Conservation (phyloP, 1,284 basidiomycete species). For the Austroboletus olivaceoglutinosus region DNA sequence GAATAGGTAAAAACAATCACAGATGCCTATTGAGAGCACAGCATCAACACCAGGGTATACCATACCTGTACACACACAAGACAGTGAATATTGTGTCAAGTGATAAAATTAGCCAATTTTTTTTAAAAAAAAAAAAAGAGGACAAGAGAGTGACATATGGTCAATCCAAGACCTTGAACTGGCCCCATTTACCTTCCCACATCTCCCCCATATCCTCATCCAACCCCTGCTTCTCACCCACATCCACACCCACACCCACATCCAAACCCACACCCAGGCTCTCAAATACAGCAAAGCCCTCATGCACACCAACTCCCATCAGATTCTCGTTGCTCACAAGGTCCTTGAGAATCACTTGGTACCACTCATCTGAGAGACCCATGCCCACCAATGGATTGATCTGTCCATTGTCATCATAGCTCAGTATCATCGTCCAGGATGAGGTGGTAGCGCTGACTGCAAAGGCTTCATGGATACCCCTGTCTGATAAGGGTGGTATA, state of each 20-base stretch:
- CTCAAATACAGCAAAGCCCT: conserved; percentile 29
- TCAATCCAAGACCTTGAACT: conserved; percentile 70
- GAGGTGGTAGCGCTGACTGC: conserved; percentile 29
- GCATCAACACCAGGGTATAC: too few relatives aligned
- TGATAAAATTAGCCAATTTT: too few relatives aligned
- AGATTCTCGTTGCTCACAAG: conserved; percentile 61
- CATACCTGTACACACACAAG: too few relatives aligned
- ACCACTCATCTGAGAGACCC: conserved; percentile 76
- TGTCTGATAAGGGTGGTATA: conserved; percentile 66
- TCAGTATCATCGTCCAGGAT: conserved; percentile 18
- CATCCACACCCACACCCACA: conserved; percentile 16
- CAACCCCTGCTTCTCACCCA: conserved; percentile 38
- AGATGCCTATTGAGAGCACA: too few relatives aligned
- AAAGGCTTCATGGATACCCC: conserved; percentile 56
- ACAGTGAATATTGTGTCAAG: too few relatives aligned
- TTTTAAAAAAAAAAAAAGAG: too few relatives aligned
- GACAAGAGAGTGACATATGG: too few relatives aligned
- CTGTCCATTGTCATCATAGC: conserved; percentile 48
- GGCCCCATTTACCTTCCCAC: conserved; percentile 59
- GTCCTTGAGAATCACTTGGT: conserved; percentile 63
- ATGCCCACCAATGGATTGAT: conserved; percentile 73
- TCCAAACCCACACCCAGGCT: conserved; percentile 21
- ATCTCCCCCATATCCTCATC: conserved; percentile 33
- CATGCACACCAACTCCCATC: conserved; percentile 36
- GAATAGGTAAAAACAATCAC: background rate